Evolutionary conservation across 1,284 basidiomycete species (phyloP).

Genomic region (Flammula alnicola): DNA sequence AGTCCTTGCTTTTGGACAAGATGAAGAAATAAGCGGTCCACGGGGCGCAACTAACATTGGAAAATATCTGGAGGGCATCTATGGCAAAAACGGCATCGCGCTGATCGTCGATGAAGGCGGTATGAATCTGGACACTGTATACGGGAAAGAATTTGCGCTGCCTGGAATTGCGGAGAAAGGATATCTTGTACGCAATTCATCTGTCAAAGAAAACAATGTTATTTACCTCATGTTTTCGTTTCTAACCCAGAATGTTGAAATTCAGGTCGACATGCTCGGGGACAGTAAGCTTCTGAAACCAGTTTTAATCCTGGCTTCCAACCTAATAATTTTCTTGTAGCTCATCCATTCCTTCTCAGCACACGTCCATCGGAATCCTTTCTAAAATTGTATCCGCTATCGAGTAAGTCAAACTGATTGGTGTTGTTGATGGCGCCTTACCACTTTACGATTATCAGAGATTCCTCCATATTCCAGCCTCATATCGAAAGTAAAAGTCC

Average conservation of each 20-base stretch:
- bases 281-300: slow-evolving; percentile 50
- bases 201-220: neutral
- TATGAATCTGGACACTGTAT: slow-evolving; percentile 35
- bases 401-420: slow-evolving; percentile 23
- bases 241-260: slow-evolving; percentile 40
- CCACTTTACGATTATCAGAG: slow-evolving; percentile 17
- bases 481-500: slow-evolving; percentile 26
- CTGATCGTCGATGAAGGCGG: slow-evolving; percentile 56
- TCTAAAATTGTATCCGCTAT: slow-evolving; percentile 31
- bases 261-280: slow-evolving; percentile 57
- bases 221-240: neutral
- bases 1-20: slow-evolving; percentile 64
- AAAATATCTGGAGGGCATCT: slow-evolving; percentile 46
- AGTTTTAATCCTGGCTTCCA: neutral
- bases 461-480: slow-evolving; percentile 29
- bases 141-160: slow-evolving; percentile 41
- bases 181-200: slow-evolving; percentile 34
- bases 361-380: slow-evolving; percentile 38
- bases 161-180: slow-evolving; percentile 66
- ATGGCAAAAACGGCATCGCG: slow-evolving; percentile 55
- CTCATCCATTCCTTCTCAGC: slow-evolving; percentile 51
- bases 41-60: slow-evolving; percentile 33
- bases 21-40: slow-evolving; percentile 64
- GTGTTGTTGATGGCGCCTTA: neutral
- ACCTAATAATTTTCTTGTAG: slow-evolving; percentile 28